Percentiles rank a stretch among this genome's conserved stretches.
Evolutionary conservation across 305 asterid species (phyloP).

Genomic region (Fraxinus paxiana): DNA sequence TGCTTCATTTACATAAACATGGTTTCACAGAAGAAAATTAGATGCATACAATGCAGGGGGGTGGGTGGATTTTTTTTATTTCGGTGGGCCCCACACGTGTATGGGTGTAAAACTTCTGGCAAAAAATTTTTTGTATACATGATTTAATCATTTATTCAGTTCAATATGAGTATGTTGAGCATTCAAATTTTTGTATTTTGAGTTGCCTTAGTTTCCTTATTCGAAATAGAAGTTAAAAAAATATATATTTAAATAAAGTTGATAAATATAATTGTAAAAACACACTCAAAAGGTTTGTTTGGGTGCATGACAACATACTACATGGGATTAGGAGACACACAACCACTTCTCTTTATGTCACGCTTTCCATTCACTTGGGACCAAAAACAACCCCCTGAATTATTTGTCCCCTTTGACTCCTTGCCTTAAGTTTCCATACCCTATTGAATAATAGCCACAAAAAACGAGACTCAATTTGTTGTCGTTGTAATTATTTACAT

Average conservation of each 20-base stretch:
- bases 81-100: too few relatives aligned
- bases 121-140: too few relatives aligned
- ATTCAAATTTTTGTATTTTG: not conserved
- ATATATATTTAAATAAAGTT: not conserved
- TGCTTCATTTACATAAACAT: too few relatives aligned
- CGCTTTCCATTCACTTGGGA: constrained; percentile 38
- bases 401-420: constrained; percentile 44
- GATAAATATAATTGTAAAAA: not conserved
- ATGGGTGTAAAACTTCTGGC: too few relatives aligned
- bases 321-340: constrained; percentile 26
- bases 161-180: not conserved
- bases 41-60: too few relatives aligned
- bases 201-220: not conserved
- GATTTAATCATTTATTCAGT: not conserved
- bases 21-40: too few relatives aligned
- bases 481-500: too few relatives aligned
- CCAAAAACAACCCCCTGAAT: constrained; percentile 49
- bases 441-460: not conserved
- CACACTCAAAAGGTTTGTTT: constrained; percentile 15
- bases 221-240: too few relatives aligned
- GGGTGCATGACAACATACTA: constrained; percentile 31
- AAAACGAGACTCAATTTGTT: not conserved
- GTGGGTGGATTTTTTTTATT: too few relatives aligned
- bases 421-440: not conserved
- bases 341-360: constrained; percentile 24